Evolutionary conservation across 257 asterid genomes (phyloP).

Genomic region (Thymus quinquecostatus): DNA sequence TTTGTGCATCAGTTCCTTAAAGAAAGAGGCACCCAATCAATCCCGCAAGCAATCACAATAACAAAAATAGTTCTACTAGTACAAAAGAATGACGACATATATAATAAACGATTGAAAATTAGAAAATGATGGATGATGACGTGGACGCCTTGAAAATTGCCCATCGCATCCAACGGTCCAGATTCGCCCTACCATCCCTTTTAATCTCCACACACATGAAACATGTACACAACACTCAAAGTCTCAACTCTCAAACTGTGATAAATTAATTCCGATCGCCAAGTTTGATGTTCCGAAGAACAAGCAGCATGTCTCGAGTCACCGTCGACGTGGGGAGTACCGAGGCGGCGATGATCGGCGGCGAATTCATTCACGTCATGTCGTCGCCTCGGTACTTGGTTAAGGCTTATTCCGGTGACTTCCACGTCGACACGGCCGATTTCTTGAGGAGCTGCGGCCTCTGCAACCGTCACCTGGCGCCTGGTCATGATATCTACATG

Average conservation of each 20-base stretch:
- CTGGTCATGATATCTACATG: conserved; percentile 61
- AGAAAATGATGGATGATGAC: conserved; percentile 35
- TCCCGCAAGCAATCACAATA: not conserved
- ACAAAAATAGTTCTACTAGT: not conserved
- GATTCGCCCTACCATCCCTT: conserved; percentile 35
- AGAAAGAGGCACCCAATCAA: conserved; percentile 27
- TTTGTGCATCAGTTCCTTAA: conserved; percentile 9
- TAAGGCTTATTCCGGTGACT: conserved; percentile 27
- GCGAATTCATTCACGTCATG: conserved; percentile 29
- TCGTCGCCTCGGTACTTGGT: conserved; percentile 47
- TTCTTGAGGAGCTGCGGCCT: conserved; percentile 60
- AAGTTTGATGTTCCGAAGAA: conserved; percentile 38
- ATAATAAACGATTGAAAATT: conserved; percentile 8
- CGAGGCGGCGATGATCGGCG: conserved; percentile 29
- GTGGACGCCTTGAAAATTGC: conserved; percentile 23
- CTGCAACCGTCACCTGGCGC: conserved; percentile 54
- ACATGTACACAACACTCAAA: too few species aligned
- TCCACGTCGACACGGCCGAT: conserved; percentile 32
- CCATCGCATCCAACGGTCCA: conserved; percentile 35
- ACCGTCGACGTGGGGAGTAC: conserved; percentile 31
- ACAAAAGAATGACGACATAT: not conserved
- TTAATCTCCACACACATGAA: conserved; percentile 10
- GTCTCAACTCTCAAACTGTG: not conserved
- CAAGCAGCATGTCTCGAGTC: conserved; percentile 52
- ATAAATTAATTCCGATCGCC: not conserved